phyloP scores from a whole-genome alignment of 345 rosid species.

The Eutrema yunnanense region DNA sequence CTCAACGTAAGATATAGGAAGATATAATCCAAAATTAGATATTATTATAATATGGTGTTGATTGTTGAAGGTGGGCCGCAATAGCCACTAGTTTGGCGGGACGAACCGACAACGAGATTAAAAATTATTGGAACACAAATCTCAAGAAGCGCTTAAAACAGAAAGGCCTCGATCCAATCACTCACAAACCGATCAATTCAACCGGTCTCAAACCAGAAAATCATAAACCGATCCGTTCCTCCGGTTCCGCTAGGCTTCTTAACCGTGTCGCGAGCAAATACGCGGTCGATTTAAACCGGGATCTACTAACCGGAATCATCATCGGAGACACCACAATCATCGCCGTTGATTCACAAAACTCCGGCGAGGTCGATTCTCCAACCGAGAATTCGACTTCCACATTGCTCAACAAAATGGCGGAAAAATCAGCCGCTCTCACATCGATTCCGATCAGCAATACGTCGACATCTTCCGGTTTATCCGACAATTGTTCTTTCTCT shows the following conservation, averaged over 20 bases:
- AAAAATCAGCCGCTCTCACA: not conserved
- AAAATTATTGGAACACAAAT: constrained; percentile 59
- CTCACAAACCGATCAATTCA: constrained; percentile 31
- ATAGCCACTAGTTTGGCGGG: constrained; percentile 42
- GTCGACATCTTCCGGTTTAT: not conserved
- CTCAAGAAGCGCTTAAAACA: constrained; percentile 39
- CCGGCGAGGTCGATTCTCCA: not conserved
- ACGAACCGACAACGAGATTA: constrained; percentile 53
- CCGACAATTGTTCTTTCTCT: constrained; percentile 11
- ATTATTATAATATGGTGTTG: not conserved
- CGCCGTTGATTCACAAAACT: constrained; percentile 5
- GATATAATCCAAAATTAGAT: not conserved
- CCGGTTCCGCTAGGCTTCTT: constrained; percentile 20
- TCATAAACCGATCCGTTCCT: not conserved
- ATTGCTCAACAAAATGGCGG: constrained; percentile 1
- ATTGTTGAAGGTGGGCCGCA: constrained; percentile 41
- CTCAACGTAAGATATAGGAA: too few relatives aligned
- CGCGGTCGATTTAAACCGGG: constrained; percentile 21
- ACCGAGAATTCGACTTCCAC: not conserved
- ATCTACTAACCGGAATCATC: constrained; percentile 20
- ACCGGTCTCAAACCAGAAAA: not conserved
- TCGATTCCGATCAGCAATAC: not conserved
- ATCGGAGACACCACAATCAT: constrained; percentile 1
- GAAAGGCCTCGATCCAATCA: constrained; percentile 41
- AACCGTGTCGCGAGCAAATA: constrained; percentile 28